Percentiles rank a stretch among this genome's conserved stretches.
These are phyloP conservation scores for Rhodomyrtus tomentosa DNA, from an alignment of 345 rosid species.

Conservation along the genomic window DNA sequence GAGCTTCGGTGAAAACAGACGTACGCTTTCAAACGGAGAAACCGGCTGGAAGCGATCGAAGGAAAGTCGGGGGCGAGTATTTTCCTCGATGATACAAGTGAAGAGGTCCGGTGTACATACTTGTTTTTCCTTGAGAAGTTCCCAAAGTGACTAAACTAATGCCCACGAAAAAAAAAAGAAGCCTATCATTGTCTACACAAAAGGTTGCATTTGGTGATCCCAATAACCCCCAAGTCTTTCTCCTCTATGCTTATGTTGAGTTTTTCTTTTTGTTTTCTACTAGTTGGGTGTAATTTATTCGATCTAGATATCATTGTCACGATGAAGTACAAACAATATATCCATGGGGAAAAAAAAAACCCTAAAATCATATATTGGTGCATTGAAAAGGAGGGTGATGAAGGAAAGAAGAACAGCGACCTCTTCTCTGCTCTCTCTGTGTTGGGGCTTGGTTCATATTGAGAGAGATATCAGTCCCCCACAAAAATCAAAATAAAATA, in stretches of 20 bases:
- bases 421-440: constrained; percentile 3
- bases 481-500: constrained; percentile 10
- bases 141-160: not conserved
- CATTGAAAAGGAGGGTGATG: constrained; percentile 15
- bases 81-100: not conserved
- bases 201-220: not conserved
- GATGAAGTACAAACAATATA: not conserved
- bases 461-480: constrained; percentile 19
- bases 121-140: not conserved
- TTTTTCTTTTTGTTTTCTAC: not conserved
- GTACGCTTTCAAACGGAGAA: not conserved
- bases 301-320: not conserved
- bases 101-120: not conserved
- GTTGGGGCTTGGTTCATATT: not conserved
- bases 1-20: too few relatives aligned
- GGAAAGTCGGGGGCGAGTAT: not conserved
- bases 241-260: not conserved
- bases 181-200: not conserved
- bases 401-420: constrained; percentile 41
- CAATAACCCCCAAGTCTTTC: not conserved
- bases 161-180: too few relatives aligned
- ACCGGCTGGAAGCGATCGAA: not conserved
- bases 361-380: constrained; percentile 11
- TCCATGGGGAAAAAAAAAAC: not conserved
- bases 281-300: not conserved